A percentile compares a stretch with the other conserved stretches of the same genome.
These are phyloP conservation scores for Hysterangium stoloniferum DNA, from an alignment of 768 basidiomycete genomes.

Conservation along the genomic window DNA sequence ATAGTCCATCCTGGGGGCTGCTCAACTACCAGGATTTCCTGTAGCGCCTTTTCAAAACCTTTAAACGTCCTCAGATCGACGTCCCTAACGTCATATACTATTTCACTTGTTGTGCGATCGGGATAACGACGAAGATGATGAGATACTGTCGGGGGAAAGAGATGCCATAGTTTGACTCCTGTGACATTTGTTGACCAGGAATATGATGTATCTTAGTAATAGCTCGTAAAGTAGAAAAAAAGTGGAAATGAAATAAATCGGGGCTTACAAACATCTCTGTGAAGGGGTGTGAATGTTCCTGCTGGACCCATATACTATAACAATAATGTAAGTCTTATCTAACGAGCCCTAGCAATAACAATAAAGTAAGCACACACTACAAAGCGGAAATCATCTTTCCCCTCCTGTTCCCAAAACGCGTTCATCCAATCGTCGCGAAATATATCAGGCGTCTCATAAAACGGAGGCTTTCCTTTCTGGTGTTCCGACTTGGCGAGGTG, in stretches of 20 bases:
- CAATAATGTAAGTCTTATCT: background rate
- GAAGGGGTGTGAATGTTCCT: conserved; percentile 15
- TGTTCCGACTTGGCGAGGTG: conserved; percentile 9
- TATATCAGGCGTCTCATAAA: conserved; percentile 13
- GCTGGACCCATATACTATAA: conserved; percentile 14
- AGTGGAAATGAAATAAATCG: background rate
- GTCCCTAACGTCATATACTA: conserved; percentile 12
- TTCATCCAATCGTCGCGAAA: conserved; percentile 16
- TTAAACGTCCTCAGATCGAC: conserved; percentile 10
- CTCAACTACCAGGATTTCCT: conserved; percentile 10
- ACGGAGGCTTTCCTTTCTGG: background rate
- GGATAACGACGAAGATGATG: conserved; percentile 12
- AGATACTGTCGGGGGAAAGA: conserved; percentile 15
- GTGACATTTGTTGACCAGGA: conserved; percentile 18
- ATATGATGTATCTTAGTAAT: conserved; percentile 13
- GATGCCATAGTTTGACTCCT: conserved; percentile 15
- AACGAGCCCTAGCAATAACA: background rate
- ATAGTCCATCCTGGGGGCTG: conserved; percentile 12
- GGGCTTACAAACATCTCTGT: conserved; percentile 16
- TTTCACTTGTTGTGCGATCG: conserved; percentile 10
- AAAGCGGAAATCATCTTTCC: conserved; percentile 15
- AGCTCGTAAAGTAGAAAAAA: background rate
- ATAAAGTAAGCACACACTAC: conserved; percentile 7
- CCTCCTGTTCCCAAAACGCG: conserved; percentile 11
- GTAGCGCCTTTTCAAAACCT: conserved; percentile 5